Evolutionary conservation across 495 filamentous ascomycete species (phyloP).

Genomic region (Eremomyces bilateralis): DNA sequence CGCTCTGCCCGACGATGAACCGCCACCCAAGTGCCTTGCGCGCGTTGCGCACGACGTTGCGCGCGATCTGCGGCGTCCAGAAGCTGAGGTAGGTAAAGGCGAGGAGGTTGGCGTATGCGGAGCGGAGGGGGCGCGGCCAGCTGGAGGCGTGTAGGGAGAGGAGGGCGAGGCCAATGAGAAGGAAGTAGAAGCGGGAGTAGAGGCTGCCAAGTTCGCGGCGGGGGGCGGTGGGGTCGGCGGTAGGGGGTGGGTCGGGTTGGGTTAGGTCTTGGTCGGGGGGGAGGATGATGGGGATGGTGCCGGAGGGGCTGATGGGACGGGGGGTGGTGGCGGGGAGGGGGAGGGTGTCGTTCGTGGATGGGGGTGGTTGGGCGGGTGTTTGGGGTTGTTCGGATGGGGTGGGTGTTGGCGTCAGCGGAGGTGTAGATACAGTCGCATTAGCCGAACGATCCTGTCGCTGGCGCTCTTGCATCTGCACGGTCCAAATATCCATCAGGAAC

Average conservation of each 20-base stretch:
- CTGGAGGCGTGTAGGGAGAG: slow-evolving; percentile 52
- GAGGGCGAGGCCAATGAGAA: slow-evolving; percentile 48
- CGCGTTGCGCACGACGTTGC: slow-evolving; percentile 79
- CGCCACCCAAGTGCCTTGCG: slow-evolving; percentile 72
- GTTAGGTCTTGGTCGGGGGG: slow-evolving; percentile 56
- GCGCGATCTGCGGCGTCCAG: slow-evolving; percentile 77
- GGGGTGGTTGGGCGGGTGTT: slow-evolving; percentile 5
- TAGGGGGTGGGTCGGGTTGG: slow-evolving; percentile 8
- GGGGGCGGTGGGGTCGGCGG: slow-evolving; percentile 15
- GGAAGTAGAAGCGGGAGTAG: slow-evolving; percentile 55
- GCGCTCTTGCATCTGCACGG: slow-evolving; percentile 64
- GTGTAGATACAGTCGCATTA: neutral
- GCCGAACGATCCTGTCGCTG: slow-evolving; percentile 32
- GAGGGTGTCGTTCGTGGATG: slow-evolving; percentile 24
- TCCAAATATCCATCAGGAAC: slow-evolving; percentile 77
- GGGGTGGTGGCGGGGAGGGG: slow-evolving; percentile 41
- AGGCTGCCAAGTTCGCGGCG: slow-evolving; percentile 46
- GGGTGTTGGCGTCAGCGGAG: slow-evolving; percentile 3
- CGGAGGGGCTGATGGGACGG: slow-evolving; percentile 22
- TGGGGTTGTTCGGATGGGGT: slow-evolving; percentile 4
- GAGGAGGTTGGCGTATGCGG: slow-evolving; percentile 45
- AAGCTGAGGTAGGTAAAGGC: slow-evolving; percentile 62
- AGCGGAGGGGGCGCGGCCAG: slow-evolving; percentile 48
- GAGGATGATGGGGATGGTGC: slow-evolving; percentile 48
- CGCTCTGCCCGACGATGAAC: slow-evolving; percentile 66